Evolutionary conservation across 306 rosid species (phyloP).

Genomic region (Cucumis melo): DNA sequence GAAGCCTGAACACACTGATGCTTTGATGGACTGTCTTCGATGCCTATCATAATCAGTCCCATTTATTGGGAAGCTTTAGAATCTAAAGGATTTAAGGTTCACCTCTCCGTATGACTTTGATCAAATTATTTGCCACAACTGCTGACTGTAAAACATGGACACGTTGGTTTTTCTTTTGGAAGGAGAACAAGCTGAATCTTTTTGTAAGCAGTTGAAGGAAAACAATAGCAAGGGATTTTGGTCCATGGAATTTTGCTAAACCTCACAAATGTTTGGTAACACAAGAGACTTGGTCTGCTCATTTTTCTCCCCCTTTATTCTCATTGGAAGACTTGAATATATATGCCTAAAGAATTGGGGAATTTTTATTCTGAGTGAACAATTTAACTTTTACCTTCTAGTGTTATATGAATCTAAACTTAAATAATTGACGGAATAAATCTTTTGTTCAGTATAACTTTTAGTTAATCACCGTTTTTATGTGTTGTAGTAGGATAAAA

Average conservation of each 20-base stretch:
- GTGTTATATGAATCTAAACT: too few species aligned
- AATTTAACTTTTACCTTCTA: too few species aligned
- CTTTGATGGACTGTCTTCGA: conserved; percentile 53
- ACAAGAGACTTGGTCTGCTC: background rate
- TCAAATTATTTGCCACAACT: background rate
- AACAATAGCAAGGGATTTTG: background rate
- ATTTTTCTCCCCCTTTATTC: too few species aligned
- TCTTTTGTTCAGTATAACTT: too few species aligned
- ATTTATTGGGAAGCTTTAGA: background rate
- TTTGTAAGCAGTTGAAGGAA: background rate
- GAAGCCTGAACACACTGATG: conserved; percentile 82
- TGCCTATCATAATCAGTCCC: conserved; percentile 10
- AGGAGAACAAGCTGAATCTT: background rate
- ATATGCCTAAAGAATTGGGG: too few species aligned
- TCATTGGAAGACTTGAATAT: too few species aligned
- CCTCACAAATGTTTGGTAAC: background rate
- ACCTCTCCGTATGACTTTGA: background rate
- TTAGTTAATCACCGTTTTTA: background rate
- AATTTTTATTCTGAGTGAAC: too few species aligned
- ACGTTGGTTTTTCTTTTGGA: background rate
- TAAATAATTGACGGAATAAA: too few species aligned
- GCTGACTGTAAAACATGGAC: background rate
- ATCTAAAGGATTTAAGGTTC: background rate
- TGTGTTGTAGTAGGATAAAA: background rate
- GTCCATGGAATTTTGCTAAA: background rate